Percentiles rank a stretch among this genome's conserved stretches.
These are phyloP conservation scores for Phytophthora macrochlamydospora DNA, from an alignment of 352 stramenopile species.

Conservation along the genomic window DNA sequence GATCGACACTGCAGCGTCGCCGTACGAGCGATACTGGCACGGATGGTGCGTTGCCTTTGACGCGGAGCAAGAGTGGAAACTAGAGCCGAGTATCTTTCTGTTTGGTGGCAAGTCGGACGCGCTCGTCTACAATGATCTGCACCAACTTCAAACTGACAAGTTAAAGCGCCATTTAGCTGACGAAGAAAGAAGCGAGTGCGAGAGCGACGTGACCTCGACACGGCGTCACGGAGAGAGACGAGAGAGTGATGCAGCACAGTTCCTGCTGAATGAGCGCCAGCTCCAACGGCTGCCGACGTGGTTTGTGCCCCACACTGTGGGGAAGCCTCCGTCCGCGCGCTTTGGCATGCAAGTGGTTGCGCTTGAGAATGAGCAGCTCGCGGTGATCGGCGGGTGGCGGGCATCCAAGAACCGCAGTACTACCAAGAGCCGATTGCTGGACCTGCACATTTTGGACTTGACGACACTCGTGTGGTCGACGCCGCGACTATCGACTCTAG, in stretches of 20 bases:
- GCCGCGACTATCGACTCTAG: conserved; percentile 46
- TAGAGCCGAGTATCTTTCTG: conserved; percentile 48
- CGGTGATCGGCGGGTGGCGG: conserved; percentile 40
- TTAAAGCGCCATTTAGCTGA: conserved; percentile 23
- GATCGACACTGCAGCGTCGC: conserved; percentile 30
- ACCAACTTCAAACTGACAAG: conserved; percentile 33
- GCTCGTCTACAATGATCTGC: conserved; percentile 53
- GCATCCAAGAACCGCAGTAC: conserved; percentile 16
- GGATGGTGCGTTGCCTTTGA: conserved; percentile 38
- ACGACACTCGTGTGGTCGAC: conserved; percentile 56
- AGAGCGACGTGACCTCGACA: background rate
- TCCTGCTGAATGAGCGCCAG: conserved; percentile 20
- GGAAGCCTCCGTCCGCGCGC: conserved; percentile 49
- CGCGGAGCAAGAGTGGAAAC: conserved; percentile 24
- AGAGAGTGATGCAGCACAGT: conserved; percentile 13
- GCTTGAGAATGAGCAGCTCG: conserved; percentile 46
- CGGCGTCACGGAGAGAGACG: conserved; percentile 2
- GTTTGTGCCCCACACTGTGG: conserved; percentile 48
- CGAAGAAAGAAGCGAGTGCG: conserved; percentile 13
- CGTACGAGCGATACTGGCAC: conserved; percentile 54
- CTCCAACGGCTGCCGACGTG: conserved; percentile 29
- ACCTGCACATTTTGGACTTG: conserved; percentile 56
- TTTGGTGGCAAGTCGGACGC: conserved; percentile 73
- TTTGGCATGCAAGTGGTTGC: conserved; percentile 57
- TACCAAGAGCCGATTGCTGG: conserved; percentile 27